Evolutionary conservation across 2,329 filamentous ascomycete genomes (phyloP), one percentile per base, ranked within the genome.

Genomic region (Zasmidium cellare): DNA sequence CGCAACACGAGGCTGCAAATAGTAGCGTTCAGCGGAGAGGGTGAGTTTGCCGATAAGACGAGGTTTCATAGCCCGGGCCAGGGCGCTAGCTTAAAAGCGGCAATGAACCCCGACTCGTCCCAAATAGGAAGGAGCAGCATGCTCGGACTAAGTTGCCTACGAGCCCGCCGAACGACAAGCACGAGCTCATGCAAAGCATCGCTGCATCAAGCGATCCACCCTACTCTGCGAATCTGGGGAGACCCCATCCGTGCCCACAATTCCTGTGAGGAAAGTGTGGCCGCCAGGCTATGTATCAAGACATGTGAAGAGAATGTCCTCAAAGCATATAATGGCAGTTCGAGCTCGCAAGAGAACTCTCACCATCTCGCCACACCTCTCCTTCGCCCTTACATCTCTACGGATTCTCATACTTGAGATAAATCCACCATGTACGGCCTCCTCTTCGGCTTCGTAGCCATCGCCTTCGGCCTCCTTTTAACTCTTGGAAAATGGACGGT

Each of bases 401-500:
- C n/a, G n/a, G n/a, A n/a, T n/a, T n/a, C n/a, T n/a, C n/a, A n/a
- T n/a, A n/a, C n/a, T 49, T 25, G 46, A 49, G 20, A 22, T 12
- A 14, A 7, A 14, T 11, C 19, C 46, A 47, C 12, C 16, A 67
- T 67, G 65, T 66, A 66, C 54, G 63, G 65, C 38, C 47, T 63
- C 44, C 50, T 64, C 9, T 58, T 66, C 44, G 60, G 59, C 25
- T 19, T 55, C 23, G 31, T 59, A n/a, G 58, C 58, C 45, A 38
- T 65, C 20, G 50, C 54, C 5, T 51, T 63, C 18, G 56, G 44
- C 11, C 20, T 60, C 16, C 31, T 65, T 3, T 22, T 59, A 7
- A 64, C 60, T 3, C 7, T 64, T 24, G 54, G 56, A 20, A 63
- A 58, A 62, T 66, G 61, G 61, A 63, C 55, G 9, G 24, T 64